Conservation (phyloP, 2,329 filamentous ascomycete genomes). For the Balansia obtecta region DNA sequence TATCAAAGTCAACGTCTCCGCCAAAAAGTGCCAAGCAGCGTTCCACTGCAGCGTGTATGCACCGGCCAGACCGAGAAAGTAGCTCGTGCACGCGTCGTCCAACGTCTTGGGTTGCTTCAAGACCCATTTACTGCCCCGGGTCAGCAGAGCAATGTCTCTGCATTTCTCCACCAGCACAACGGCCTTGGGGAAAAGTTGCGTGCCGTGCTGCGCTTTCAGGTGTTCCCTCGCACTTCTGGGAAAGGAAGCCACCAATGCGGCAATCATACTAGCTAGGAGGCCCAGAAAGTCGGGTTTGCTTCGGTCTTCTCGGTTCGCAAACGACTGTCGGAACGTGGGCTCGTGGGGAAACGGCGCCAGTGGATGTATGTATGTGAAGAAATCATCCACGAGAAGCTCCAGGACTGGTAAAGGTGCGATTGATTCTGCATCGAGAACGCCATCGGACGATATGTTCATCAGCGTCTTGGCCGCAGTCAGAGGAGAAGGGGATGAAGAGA, state of each 20-base stretch:
- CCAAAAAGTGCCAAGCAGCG: constrained; percentile 56
- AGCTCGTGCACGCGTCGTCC: constrained; percentile 57
- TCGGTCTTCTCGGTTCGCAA: constrained; percentile 53
- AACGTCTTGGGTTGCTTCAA: constrained; percentile 35
- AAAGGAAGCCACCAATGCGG: constrained; percentile 61
- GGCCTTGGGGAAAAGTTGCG: constrained; percentile 54
- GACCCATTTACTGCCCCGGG: constrained; percentile 45
- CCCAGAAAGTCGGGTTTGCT: constrained; percentile 56
- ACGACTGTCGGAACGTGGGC: constrained; percentile 60
- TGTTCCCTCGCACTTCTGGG: constrained; percentile 59
- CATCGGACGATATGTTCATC: constrained; percentile 30
- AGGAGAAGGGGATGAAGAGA: constrained; percentile 25
- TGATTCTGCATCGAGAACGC: constrained; percentile 47
- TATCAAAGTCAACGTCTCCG: constrained; percentile 58
- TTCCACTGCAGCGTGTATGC: constrained; percentile 58
- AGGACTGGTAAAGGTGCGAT: constrained; percentile 60
- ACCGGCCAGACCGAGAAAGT: constrained; percentile 56
- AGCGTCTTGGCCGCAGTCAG: constrained; percentile 37
- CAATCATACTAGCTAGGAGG: constrained; percentile 63
- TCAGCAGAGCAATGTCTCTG: constrained; percentile 53
- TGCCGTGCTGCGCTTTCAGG: constrained; percentile 51
- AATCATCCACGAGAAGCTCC: constrained; percentile 62
- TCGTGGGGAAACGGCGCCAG: constrained; percentile 69
- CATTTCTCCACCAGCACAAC: constrained; percentile 60
- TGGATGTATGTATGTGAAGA: constrained; percentile 73